Conservation (phyloP, 805 yeast species). For the Yamadazyma akitaensis region DNA sequence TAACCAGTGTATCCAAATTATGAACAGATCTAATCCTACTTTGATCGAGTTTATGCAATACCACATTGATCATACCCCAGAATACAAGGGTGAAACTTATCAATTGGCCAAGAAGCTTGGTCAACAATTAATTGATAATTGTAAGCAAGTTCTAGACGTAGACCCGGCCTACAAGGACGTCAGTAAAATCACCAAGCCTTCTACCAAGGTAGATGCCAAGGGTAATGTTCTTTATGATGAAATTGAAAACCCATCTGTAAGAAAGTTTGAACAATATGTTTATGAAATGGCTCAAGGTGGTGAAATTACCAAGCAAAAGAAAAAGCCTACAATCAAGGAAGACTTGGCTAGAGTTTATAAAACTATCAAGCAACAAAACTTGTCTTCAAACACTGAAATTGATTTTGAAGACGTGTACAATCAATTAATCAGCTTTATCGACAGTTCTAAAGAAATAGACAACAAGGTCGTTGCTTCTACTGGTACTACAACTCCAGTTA, state of each 20-base stretch:
- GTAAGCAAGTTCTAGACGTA: conserved; percentile 74
- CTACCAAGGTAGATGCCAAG: conserved; percentile 80
- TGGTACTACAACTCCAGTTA: conserved; percentile 40
- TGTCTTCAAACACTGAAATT: conserved; percentile 56
- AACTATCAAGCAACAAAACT: conserved; percentile 70
- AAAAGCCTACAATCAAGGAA: conserved; percentile 76
- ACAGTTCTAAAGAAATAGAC: conserved; percentile 66
- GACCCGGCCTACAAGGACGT: conserved; percentile 97
- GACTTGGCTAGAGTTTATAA: conserved; percentile 81
- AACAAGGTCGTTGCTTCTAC: conserved; percentile 45
- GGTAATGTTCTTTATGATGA: conserved; percentile 87
- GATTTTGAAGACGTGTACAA: conserved; percentile 72
- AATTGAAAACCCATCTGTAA: conserved; percentile 81
- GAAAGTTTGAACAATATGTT: conserved; percentile 94
- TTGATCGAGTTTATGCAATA: conserved; percentile 96
- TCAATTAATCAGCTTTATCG: conserved; percentile 66
- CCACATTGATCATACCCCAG: conserved; percentile 77
- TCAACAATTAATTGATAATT: conserved; percentile 90
- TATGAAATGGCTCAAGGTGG: conserved; percentile 96
- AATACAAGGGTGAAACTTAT: conserved; percentile 85
- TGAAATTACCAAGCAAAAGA: conserved; percentile 59
- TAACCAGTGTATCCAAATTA: conserved; percentile 91
- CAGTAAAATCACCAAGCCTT: conserved; percentile 91
- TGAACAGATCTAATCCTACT: conserved; percentile 95
- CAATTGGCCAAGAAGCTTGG: conserved; percentile 87